These are phyloP conservation scores for Candida nemodendra DNA, from an alignment of 805 yeast genomes.

Conservation along the genomic window DNA sequence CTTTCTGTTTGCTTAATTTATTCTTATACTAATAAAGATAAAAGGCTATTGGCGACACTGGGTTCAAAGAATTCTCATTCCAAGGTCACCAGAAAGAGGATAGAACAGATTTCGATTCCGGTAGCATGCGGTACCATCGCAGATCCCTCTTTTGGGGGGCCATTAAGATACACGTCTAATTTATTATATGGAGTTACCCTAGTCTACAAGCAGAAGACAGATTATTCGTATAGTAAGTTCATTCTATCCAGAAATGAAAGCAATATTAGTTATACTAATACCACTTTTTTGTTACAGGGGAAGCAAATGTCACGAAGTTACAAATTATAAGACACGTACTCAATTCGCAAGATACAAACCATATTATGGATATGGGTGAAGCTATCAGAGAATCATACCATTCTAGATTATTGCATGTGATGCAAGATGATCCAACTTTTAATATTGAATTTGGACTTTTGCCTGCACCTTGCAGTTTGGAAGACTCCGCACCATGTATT, in stretches of 20 bases:
- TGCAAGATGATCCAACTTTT: constrained; percentile 39
- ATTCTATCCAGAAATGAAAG: too few relatives aligned
- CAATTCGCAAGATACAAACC: constrained; percentile 1
- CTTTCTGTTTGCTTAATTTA: too few relatives aligned
- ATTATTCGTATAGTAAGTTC: constrained; percentile 38
- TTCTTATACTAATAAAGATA: not conserved
- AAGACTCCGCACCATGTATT: constrained; percentile 1
- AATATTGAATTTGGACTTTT: constrained; percentile 32
- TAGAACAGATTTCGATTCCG: constrained; percentile 42
- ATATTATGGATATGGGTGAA: constrained; percentile 5
- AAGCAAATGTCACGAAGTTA: constrained; percentile 14
- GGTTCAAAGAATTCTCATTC: constrained; percentile 24
- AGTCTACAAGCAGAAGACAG: constrained; percentile 48
- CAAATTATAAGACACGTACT: constrained; percentile 14
- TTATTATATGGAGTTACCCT: constrained; percentile 49
- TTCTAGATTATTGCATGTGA: constrained; percentile 8
- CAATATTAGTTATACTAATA: too few relatives aligned
- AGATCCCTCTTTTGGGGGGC: constrained; percentile 16
- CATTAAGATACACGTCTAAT: constrained; percentile 40
- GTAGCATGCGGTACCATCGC: constrained; percentile 36
- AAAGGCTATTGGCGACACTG: constrained; percentile 32
- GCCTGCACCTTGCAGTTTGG: constrained; percentile 15
- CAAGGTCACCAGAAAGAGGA: constrained; percentile 30
- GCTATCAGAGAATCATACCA: constrained; percentile 6
- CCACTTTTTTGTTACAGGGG: constrained; percentile 13